Evolutionary conservation across 768 basidiomycete species (phyloP), one percentile per base, ranked within the genome.

Genomic region (Fomitopsis serialis): DNA sequence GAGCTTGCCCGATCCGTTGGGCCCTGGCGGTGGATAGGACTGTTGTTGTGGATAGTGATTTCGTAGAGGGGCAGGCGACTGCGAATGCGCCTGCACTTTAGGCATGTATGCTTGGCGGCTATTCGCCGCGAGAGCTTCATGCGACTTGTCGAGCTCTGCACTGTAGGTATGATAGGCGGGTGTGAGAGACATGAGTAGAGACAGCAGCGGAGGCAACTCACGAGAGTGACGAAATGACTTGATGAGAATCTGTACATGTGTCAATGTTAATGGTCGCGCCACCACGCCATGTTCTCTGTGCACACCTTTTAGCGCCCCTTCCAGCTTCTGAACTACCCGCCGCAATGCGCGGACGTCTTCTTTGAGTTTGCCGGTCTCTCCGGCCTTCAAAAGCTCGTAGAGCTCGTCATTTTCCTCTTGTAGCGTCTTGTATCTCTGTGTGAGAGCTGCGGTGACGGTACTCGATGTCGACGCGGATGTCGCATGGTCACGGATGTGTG

Each of bases 391-490:
- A 10, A 92, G 70, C 46, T 83, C 79, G 65, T 92, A 93, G 17
- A 93, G 67, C 58, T 93, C 91, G 59, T 93, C 89, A 55, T 93
- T 93, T 68, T 93, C 91, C 52, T 91, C 86, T 65, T 93, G 91
- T 10, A 93, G 72, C 17, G 84, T 68, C 45, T 81, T 80, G 24
- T 81, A 78, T 45, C 88, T 77, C 62, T 92, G 89, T 0, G 81
- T 86, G 53, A 93, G 76, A 0, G 90, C 90, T n/a, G 82, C 74
- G 36, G 80, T 71, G 29, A 88, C 84, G 1, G 85, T 86, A 57
- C 75, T 79, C 11, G 63, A 58, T 21, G 61, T 58, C 44, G 59
- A 58, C 48, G 63, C 56, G 60, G 66, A 59, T 24, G 57, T 58
- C 15, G 74, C 60, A n/a, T 69, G 64, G 49, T 72, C 70, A 59